Evolutionary conservation across 169 alveolate genomes (phyloP).

Genomic region (Cytauxzoon felis): DNA sequence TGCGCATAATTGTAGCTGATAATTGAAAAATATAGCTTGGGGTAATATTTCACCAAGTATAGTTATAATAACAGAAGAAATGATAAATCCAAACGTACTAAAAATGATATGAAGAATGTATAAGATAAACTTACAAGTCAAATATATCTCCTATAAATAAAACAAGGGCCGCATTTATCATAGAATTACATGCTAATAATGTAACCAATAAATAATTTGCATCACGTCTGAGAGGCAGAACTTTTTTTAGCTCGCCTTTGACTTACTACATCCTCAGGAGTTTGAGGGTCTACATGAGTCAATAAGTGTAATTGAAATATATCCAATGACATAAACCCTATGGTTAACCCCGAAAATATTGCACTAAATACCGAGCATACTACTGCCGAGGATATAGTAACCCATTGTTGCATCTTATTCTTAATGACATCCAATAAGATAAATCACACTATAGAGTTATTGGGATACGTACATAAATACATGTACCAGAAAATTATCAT

Average conservation of each 20-base stretch:
- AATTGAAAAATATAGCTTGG: slow-evolving; percentile 81
- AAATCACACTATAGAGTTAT: background rate
- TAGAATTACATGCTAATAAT: slow-evolving; percentile 80
- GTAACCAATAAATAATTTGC: slow-evolving; percentile 82
- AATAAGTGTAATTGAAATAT: slow-evolving; percentile 77
- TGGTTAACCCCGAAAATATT: slow-evolving; percentile 81
- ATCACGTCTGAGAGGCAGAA: slow-evolving; percentile 80
- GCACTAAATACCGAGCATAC: slow-evolving; percentile 67
- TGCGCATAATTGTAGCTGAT: slow-evolving; percentile 81
- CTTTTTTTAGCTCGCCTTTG: slow-evolving; percentile 76
- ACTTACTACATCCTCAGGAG: slow-evolving; percentile 67
- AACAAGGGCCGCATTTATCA: slow-evolving; percentile 81
- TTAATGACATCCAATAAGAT: too few relatives aligned
- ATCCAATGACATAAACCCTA: slow-evolving; percentile 85
- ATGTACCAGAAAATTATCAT: too few relatives aligned
- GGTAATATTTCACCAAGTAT: slow-evolving; percentile 87
- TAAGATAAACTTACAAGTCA: slow-evolving; percentile 40
- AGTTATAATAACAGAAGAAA: slow-evolving; percentile 77
- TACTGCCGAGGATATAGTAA: slow-evolving; percentile 35
- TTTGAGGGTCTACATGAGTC: slow-evolving; percentile 67
- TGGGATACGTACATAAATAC: background rate
- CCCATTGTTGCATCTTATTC: slow-evolving; percentile 49
- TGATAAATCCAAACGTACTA: slow-evolving; percentile 75
- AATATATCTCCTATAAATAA: slow-evolving; percentile 79
- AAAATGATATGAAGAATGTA: background rate